Base-by-base conservation (phyloP, 257 asterid species). In the Scutellaria baicalensis region DNA sequence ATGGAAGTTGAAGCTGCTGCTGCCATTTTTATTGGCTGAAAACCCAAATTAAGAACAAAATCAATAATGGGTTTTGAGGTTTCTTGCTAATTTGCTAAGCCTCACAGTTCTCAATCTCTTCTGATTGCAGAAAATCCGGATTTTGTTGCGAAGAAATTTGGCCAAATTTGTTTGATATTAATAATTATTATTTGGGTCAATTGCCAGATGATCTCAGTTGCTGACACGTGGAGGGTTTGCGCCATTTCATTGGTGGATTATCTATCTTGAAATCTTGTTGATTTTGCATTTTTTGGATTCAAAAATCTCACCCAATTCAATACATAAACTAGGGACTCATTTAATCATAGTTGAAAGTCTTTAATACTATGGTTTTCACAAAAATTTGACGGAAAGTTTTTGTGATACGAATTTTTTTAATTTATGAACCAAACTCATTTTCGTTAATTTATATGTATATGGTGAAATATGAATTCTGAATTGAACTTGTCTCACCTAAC, bases 1-100 rank as follows among this genome's bases (percentile, higher is more conserved):
- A 85, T 89, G 59, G 92, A 89, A 74, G 93, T 84, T 67, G 91
- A 85, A 80, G 94, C 94, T 84, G 88, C 84, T 68, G 84, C 84
- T 57, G 89, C 88, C 84, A 88, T 88, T 88, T 77, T 77, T 27
- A 5, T 82, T 63, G 74, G 74, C 77, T 45, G 58, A 60, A 9
- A 42, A 49, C 13, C 12, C 70, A 44, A 68, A 18, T 45, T 13
- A 66, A 7, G 18, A 43, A 16, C 0, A 44, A 44, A 8, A 4
- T 13, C 58, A 45, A 38, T 36, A 3, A 31, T 8, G 14, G 1
- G 40, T n/a, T 52, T 18, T 12, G 39, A 55, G 57, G 47, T 45
- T 33, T 38, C 14, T 10, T 36, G 11, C 61, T 20, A 31, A 8
- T 64, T 14, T 23, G 62, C 73, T 33, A 45, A 69, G 84, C 83